Percentiles rank a stretch among this genome's conserved stretches.
Evolutionary conservation across 2,329 filamentous ascomycete genomes (phyloP).

Genomic region (Nigrospora oryzae): DNA sequence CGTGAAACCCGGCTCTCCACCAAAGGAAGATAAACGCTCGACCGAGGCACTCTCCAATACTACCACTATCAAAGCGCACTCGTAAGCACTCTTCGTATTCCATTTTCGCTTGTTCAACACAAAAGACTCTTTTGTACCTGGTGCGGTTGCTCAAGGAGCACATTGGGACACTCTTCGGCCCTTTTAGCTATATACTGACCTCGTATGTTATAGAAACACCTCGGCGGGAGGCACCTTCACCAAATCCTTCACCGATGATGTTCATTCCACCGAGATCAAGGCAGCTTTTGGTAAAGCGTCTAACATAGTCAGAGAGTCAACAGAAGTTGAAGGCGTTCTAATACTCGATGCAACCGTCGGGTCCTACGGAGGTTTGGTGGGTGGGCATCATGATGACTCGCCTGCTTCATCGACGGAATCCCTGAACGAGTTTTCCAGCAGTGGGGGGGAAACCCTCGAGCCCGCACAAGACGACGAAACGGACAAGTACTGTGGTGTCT

Average conservation of each 20-base stretch:
- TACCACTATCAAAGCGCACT: too few species aligned
- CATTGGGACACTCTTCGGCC: background rate
- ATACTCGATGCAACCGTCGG: conserved; percentile 20
- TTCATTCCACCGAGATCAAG: background rate
- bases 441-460: conserved; percentile 4
- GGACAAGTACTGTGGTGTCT: conserved; percentile 16
- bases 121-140: too few species aligned
- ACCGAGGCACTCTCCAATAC: too few species aligned
- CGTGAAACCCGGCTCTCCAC: too few species aligned
- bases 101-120: too few species aligned
- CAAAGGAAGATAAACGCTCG: too few species aligned
- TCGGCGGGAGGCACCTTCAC: background rate
- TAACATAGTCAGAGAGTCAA: conserved; percentile 30
- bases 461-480: background rate
- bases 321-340: conserved; percentile 29
- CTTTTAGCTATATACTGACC: background rate
- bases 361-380: conserved; percentile 5
- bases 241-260: background rate
- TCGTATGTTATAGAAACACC: background rate
- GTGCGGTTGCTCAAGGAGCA: background rate
- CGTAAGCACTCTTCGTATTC: too few species aligned
- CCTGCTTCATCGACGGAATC: background rate
- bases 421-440: conserved; percentile 6
- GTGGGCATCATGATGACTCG: conserved; percentile 1
- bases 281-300: conserved; percentile 31